Evolutionary conservation across 2,329 filamentous ascomycete species (phyloP).

Genomic region (Aspergillus novoparasiticus): DNA sequence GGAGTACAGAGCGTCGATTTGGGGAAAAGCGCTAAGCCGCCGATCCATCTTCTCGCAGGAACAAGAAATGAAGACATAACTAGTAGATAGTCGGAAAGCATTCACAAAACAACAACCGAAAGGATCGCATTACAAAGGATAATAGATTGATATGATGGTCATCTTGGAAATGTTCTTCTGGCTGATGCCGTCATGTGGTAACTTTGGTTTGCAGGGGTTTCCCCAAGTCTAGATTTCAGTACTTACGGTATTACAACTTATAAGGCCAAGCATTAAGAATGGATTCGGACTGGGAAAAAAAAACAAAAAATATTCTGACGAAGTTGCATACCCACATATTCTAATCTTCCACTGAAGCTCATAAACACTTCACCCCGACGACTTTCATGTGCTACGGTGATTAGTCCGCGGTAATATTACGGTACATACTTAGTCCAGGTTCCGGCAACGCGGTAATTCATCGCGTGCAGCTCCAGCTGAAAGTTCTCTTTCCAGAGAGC

Average conservation of each 20-base stretch:
- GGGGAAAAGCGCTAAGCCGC: slow-evolving; percentile 7
- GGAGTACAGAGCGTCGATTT: background rate
- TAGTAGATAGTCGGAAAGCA: too few relatives aligned
- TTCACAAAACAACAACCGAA: background rate
- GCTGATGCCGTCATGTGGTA: slow-evolving; percentile 13
- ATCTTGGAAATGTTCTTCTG: background rate
- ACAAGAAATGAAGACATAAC: background rate
- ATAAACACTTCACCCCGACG: background rate
- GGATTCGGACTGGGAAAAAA: background rate
- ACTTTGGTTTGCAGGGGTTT: background rate
- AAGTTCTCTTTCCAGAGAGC: slow-evolving; percentile 2
- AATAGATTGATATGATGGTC: background rate
- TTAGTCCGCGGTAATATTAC: slow-evolving; percentile 7
- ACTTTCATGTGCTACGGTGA: background rate
- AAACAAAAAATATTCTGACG: background rate
- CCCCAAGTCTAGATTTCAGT: background rate
- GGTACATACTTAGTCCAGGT: background rate
- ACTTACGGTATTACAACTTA: background rate
- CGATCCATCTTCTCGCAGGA: background rate
- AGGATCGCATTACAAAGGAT: background rate
- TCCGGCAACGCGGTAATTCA: slow-evolving; percentile 31
- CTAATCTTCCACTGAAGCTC: background rate
- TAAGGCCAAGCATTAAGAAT: background rate
- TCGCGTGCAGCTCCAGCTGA: slow-evolving; percentile 27
- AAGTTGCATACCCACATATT: background rate